Base-by-base conservation (phyloP, 2,329 filamentous ascomycete genomes). In the Fusarium setosum region DNA sequence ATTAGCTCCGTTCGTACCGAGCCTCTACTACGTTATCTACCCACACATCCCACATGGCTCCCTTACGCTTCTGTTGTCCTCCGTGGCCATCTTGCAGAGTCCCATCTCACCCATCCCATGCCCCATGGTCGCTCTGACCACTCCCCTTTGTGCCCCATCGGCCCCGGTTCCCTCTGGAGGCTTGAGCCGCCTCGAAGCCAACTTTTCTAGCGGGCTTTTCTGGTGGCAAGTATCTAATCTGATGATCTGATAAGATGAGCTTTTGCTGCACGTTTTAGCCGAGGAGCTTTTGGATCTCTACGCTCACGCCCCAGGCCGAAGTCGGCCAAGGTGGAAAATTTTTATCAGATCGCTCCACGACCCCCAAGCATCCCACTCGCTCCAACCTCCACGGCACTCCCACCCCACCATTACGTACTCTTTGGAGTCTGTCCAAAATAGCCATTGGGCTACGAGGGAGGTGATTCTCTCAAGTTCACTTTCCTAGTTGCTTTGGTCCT, bases 241-340 rank as follows among this genome's bases (percentile, higher is more conserved):
- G 78, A 80, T 80, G 68, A 80, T 80, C 78, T 74, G 78, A 80
- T 80, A 79, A 80, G 78, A 80, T 80, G 72, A 68, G 56, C 34
- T 42, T 52, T 63, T 49, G 42, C 50, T 41, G 41, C 38, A 34
- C 17, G 38, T 40, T 60, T 20, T 26, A 48, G 31, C 34, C 31
- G 11, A 21, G 26, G 35, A 41, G 24, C 32, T 32, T 18, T 26
- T 54, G 31, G 7, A 21, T 49, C 49, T 31, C 49, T 68, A 62
- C 15, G 9, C 34, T 13, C 65, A 61, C 67, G 40, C 69, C 48
- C 59, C 41, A 12, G 38, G 44, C 68, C 70, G 70, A 73, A 26
- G 56, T 70, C 70, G 70, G 70, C 59, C 44, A 37, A 45, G 54
- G 34, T 38, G 52, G 41, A 70, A 72, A 70, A 13, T 11, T 71